Conservation (phyloP, 805 yeast genomes). For the Pichia occidentalis region DNA sequence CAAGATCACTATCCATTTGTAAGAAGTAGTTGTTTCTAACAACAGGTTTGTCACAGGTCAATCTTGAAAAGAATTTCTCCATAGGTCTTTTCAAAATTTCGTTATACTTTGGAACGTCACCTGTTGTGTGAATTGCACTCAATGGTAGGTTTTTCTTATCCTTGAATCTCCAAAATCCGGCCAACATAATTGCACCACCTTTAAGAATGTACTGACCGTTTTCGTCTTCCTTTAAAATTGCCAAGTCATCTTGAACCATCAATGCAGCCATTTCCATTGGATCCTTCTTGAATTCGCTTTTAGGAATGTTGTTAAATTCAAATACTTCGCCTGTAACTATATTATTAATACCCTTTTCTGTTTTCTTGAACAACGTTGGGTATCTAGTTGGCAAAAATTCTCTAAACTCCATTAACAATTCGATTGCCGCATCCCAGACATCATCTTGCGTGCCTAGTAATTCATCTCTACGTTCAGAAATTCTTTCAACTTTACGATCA, state of each 20-base stretch:
- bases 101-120: slow-evolving; percentile 62
- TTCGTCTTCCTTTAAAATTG: slow-evolving; percentile 54
- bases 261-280: slow-evolving; percentile 54
- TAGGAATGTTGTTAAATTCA: slow-evolving; percentile 26
- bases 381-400: slow-evolving; percentile 50
- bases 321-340: slow-evolving; percentile 48
- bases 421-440: slow-evolving; percentile 50
- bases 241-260: slow-evolving; percentile 60
- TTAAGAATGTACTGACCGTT: slow-evolving; percentile 52
- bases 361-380: slow-evolving; percentile 44
- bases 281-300: slow-evolving; percentile 36
- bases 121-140: slow-evolving; percentile 53
- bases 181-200: slow-evolving; percentile 57
- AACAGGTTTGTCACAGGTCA: slow-evolving; percentile 55
- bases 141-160: slow-evolving; percentile 55
- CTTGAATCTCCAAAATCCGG: slow-evolving; percentile 64
- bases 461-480: slow-evolving; percentile 40
- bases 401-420: slow-evolving; percentile 47
- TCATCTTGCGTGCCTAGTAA: slow-evolving; percentile 45
- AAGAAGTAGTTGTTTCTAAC: slow-evolving; percentile 60
- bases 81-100: slow-evolving; percentile 53
- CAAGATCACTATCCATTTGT: slow-evolving; percentile 56
- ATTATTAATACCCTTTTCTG: slow-evolving; percentile 44
- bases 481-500: slow-evolving; percentile 42
- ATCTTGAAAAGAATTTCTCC: slow-evolving; percentile 57